Evolutionary conservation across 2,329 filamentous ascomycete genomes (phyloP), one percentile per base, ranked within the genome.

Genomic region (Tolypocladium ophioglossoides): DNA sequence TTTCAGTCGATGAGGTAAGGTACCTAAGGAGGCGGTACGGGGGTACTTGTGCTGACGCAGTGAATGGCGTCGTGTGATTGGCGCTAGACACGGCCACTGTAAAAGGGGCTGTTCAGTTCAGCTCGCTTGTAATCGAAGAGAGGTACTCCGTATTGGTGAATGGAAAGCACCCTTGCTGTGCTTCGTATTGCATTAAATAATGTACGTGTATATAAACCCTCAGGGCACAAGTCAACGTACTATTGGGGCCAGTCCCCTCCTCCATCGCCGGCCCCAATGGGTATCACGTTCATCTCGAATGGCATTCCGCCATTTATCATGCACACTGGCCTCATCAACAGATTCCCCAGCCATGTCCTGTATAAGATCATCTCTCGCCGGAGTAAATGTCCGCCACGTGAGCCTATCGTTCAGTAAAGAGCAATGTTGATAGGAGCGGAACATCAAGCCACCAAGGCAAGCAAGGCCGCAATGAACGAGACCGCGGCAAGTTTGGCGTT

Each of bases 161-260:
- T 47, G 34, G 32, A 52, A 48, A 22, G 20, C 30, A 34, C 38
- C 30, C 32, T 24, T n/a, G 34, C 32, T 22, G 49, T 52, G 53
- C 39, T 41, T 51, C 30, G 24, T 39, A 18, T 39, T 32, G 39
- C 53, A 55, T 55, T 55, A 55, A 37, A 38, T 55, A 49, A 5
- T 48, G 22, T 39, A 52, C 41, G 47, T 22, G 46, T 52, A 55
- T 54, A 49, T 22, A 51, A 49, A 39, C n/a, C 35, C 49, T 51
- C 34, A 30, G 49, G 35, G 49, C 35, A 51, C 34, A 51, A 39
- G 49, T 30, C 49, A 51, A 22, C 37, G 35, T 39, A 40, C 20
- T 51, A 20, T n/a, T 40, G 49, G 49, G 49, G 37, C 35, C 37
- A 30, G 44, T 48, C 27, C 49, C 49, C 37, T 51, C 35, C 18